Evolutionary conservation across 179 eudicot species (phyloP).

Genomic region (Patellifolia procumbens): DNA sequence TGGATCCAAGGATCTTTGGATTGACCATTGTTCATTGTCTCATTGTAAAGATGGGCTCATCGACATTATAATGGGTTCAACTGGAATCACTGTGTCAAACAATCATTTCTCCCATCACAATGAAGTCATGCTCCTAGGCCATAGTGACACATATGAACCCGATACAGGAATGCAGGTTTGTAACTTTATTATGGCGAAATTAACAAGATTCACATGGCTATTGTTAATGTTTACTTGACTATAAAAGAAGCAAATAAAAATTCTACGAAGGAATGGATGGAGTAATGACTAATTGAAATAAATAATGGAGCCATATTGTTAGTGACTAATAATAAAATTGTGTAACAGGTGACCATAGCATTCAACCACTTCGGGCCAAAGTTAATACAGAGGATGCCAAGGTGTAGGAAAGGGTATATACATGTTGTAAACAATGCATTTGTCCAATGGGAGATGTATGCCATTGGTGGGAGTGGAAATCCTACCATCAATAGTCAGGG

Average conservation of each 20-base stretch:
- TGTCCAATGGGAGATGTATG: conserved; percentile 92
- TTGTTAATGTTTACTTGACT: no score
- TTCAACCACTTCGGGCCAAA: conserved; percentile 78
- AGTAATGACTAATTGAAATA: no score
- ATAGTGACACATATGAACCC: conserved; percentile 69
- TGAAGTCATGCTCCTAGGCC: conserved; percentile 86
- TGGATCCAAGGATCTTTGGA: conserved; percentile 77
- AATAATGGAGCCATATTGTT: no score
- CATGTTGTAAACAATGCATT: conserved; percentile 86
- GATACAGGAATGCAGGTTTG: conserved; percentile 72
- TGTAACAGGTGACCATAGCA: conserved; percentile 59
- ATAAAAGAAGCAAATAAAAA: no score
- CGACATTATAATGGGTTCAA: conserved; percentile 84
- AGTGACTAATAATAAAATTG: no score
- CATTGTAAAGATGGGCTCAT: conserved; percentile 84
- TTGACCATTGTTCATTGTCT: conserved; percentile 80
- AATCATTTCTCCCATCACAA: conserved; percentile 80
- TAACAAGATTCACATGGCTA: no score
- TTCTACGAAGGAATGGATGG: no score
- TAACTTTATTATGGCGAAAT: neutral
- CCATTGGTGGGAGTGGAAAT: conserved; percentile 83
- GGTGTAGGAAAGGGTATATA: conserved; percentile 81
- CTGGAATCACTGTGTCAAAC: conserved; percentile 81
- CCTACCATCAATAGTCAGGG: conserved; percentile 94
- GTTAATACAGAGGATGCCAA: conserved; percentile 80